Conservation (phyloP, 495 filamentous ascomycete genomes). For the Physcia stellaris region DNA sequence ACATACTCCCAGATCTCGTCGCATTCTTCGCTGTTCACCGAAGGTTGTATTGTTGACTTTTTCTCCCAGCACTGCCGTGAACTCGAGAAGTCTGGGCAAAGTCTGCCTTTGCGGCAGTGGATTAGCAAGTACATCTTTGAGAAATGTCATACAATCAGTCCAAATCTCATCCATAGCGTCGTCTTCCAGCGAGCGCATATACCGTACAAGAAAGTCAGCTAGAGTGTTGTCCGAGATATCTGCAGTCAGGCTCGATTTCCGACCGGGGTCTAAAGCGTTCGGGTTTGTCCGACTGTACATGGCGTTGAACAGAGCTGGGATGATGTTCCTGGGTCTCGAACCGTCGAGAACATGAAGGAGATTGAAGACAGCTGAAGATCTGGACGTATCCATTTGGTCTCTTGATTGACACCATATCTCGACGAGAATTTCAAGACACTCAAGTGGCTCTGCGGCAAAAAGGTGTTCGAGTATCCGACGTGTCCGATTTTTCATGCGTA, state of each 20-base stretch:
- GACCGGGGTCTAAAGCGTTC: constrained; percentile 55
- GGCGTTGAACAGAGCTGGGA: constrained; percentile 94
- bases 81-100: constrained; percentile 74
- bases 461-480: constrained; percentile 81
- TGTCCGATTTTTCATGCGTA: constrained; percentile 79
- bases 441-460: constrained; percentile 85
- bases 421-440: constrained; percentile 82
- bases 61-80: constrained; percentile 74
- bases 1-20: constrained; percentile 71
- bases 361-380: constrained; percentile 44
- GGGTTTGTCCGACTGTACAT: constrained; percentile 91
- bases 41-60: constrained; percentile 98
- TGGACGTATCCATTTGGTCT: constrained; percentile 20
- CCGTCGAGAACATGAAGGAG: constrained; percentile 85
- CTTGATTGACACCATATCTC: constrained; percentile 55
- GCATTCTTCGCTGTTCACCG: constrained; percentile 88
- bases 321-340: constrained; percentile 78
- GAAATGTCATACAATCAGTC: constrained; percentile 83
- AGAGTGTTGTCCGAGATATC: constrained; percentile 69
- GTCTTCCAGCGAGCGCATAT: constrained; percentile 80
- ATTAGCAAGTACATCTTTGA: constrained; percentile 81
- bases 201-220: constrained; percentile 77
- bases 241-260: constrained; percentile 78
- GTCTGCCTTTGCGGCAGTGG: constrained; percentile 91
- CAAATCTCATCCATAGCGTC: constrained; percentile 99